Base-by-base conservation (phyloP, 2,329 filamentous ascomycete genomes). In the Fusarium oxysporum region DNA sequence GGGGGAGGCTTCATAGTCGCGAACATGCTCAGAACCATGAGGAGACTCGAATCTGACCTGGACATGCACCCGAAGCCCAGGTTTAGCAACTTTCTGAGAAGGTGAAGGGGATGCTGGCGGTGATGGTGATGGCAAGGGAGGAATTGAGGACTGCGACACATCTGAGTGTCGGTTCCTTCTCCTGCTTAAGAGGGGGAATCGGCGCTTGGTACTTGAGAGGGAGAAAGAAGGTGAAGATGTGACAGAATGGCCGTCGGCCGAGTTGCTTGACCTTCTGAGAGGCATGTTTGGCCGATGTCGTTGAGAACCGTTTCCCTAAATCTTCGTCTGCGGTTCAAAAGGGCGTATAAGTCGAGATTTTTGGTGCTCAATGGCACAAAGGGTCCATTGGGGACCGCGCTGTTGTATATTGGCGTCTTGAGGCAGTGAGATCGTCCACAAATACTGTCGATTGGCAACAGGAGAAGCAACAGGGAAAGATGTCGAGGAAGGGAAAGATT, bases 1-100 rank as follows among this genome's bases (percentile, higher is more conserved):
- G 6, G 82, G 75, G 3, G 87, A 88, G 65, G 84, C 82, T 61
- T 82, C 81, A 74, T 88, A 89, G 65, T 82, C 83, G 54, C 84
- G 82, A 54, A 75, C 80, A 76, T 87, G 86, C 30, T 83, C 80
- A 56, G 82, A 82, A 48, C 83, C 81, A 51, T 84, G 77, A 11
- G 85, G 85, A 41, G 83, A 82, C 55, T 83, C 83, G 72, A 87
- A 88, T 51, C 80, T 83, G 74, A 87, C 80, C 35, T 82, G 82
- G 57, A 86, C 81, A 32, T 84, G 82, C 21, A 87, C 82, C 37
- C 81, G 79, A 33, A 88, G 78, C 28, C 75, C 66, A 28, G 76
- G 61, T 30, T 76, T 77, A 37, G 65, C 38, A 45, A 53, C 35
- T 38, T 65, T 69, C 21, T 64, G 44, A 28, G 66, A 40, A 30